Conservation (phyloP, 2,329 filamentous ascomycete genomes). For the Aureobasidium sp. region DNA sequence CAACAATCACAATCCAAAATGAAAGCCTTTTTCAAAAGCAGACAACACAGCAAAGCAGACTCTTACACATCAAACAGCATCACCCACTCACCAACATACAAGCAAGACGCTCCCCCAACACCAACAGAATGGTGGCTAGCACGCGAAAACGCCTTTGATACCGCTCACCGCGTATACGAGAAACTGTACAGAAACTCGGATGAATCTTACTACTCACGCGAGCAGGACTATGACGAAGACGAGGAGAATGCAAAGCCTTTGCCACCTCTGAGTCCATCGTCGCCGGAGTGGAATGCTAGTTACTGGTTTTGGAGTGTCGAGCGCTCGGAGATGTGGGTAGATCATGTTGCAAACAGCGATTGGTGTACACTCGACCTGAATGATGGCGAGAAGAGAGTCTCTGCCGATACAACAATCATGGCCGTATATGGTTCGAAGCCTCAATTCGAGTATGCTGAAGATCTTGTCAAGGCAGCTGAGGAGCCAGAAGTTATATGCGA, state of each 20-base stretch:
- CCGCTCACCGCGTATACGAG: neutral
- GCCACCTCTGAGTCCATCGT: neutral
- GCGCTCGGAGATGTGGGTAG: neutral
- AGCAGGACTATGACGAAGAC: neutral
- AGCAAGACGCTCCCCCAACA: neutral
- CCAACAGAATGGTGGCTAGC: neutral
- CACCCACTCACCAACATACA: neutral
- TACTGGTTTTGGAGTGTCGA: neutral
- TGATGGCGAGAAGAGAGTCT: neutral
- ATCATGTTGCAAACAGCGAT: neutral
- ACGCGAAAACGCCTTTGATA: neutral
- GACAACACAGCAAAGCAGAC: neutral
- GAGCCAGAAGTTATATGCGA: neutral
- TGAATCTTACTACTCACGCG: neutral
- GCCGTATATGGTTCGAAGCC: neutral
- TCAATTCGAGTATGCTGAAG: no score
- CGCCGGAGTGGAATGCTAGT: neutral
- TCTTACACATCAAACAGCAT: neutral
- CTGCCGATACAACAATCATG: neutral
- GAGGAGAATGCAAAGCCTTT: neutral
- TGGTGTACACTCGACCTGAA: neutral
- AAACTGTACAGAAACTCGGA: neutral
- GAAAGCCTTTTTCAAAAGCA: neutral
- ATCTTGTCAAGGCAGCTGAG: neutral
- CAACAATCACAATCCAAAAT: neutral